A percentile compares a stretch with the other conserved stretches of the same genome.
phyloP scores from a whole-genome alignment of 2,329 filamentous ascomycete genomes.

The Phaeosphaeria sp. region DNA sequence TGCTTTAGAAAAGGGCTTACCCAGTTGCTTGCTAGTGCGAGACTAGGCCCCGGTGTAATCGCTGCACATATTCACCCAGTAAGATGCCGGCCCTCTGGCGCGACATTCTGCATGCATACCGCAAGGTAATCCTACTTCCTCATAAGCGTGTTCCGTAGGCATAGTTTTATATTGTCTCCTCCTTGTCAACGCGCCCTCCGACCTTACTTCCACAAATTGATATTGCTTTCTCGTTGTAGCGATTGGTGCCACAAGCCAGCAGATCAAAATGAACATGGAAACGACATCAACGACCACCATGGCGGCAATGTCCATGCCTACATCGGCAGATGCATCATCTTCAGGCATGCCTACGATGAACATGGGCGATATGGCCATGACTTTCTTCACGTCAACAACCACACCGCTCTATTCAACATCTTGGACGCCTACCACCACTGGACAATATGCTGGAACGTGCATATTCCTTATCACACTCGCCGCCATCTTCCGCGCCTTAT shows the following conservation, averaged over 20 bases:
- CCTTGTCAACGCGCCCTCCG: not conserved
- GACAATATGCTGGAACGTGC: conserved; percentile 82
- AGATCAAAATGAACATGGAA: conserved; percentile 4
- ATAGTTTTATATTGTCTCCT: not conserved
- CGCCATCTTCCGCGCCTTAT: conserved; percentile 68
- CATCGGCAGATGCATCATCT: conserved; percentile 1
- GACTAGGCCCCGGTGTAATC: not conserved
- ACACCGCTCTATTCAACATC: conserved; percentile 69
- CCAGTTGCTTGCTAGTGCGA: not conserved
- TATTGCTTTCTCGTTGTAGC: not conserved
- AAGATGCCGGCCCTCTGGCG: not conserved
- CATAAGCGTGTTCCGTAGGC: not conserved
- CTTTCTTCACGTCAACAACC: conserved; percentile 67
- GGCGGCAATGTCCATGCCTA: conserved; percentile 19
- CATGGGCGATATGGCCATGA: conserved; percentile 57
- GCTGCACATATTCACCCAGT: not conserved
- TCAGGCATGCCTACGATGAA: conserved; percentile 8
- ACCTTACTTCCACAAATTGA: not conserved
- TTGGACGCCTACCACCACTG: conserved; percentile 74
- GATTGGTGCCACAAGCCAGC: not conserved
- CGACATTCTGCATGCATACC: not conserved
- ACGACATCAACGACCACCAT: conserved; percentile 15
- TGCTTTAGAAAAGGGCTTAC: not conserved
- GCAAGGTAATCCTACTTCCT: not conserved
- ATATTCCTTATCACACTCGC: conserved; percentile 84